Evolutionary conservation across 2,329 filamentous ascomycete species (phyloP), one percentile per base, ranked within the genome.

Genomic region (Byssoonygena ceratinophila): DNA sequence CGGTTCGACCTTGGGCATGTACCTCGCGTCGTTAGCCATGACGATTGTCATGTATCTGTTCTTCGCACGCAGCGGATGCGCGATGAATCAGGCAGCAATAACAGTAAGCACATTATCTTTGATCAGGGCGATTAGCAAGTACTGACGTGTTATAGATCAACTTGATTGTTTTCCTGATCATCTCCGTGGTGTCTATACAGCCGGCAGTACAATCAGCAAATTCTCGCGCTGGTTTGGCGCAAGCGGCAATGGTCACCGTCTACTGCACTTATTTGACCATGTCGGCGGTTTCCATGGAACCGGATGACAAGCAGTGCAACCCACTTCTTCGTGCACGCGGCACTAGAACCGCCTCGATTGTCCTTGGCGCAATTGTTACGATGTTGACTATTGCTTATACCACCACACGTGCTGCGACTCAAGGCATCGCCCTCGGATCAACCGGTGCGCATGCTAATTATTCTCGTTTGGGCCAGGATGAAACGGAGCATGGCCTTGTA

Each of bases 201-300:
- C 90, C 92, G 1, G 80, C 79, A 1, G 81, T 98, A 12, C 92
- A 98, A 69, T 88, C 90, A 63, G 84, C 84, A 66, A 98, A 98
- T 69, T 82, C 90, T 45, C 89, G 91, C 65, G 92, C 92, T 39
- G 92, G 92, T 46, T 78, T 98, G 54, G 92, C 92, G n/a, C 92
- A 98, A 67, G 89, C 90, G 39, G 91, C 92, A 57, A 96, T 97
- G 80, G 92, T 98, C 41, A 88, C 90, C 16, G 81, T 95, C 54
- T 98, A 98, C 76, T 98, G 92, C 79, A 97, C 92, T 40, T 98
- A 98, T 66, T 80, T 98, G 52, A 98, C 92, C 59, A 88, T 98
- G 82, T 96, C 90, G 1, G 92, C 92, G 23, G 92, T 98, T 1
- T 94, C 89, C 52, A 97, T 98, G 92, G 91, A 98, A 63, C 92